Evolutionary conservation across 257 asterid species (phyloP).

Genomic region (Penstemon eatonii): DNA sequence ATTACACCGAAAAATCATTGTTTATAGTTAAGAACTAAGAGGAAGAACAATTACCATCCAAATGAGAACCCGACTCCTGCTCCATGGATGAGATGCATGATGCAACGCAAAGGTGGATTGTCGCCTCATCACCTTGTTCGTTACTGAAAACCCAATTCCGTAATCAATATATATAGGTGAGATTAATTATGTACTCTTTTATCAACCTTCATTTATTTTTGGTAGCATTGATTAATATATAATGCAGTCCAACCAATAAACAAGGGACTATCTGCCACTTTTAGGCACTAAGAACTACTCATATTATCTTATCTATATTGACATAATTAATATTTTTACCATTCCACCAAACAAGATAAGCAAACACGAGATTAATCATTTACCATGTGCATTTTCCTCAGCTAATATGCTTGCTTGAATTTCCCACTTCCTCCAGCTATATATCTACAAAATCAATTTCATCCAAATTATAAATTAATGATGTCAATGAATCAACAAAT

Average conservation of each 20-base stretch:
- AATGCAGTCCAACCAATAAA: no score
- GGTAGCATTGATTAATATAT: no score
- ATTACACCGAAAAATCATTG: no score
- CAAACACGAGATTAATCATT: neutral
- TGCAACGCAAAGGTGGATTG: conserved; percentile 80
- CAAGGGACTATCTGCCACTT: no score
- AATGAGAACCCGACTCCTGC: conserved; percentile 67
- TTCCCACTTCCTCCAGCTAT: conserved; percentile 98
- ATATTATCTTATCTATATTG: no score
- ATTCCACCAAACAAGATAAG: neutral
- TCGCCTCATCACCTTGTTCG: conserved; percentile 75
- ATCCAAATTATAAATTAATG: neutral
- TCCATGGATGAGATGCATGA: conserved; percentile 98
- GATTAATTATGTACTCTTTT: no score
- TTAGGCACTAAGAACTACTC: no score
- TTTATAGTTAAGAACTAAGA: neutral
- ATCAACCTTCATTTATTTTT: no score
- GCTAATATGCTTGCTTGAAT: conserved; percentile 50
- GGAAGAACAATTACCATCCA: conserved; percentile 69
- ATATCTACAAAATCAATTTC: conserved; percentile 51
- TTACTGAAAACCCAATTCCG: conserved; percentile 34
- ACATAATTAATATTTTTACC: no score
- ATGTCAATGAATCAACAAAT: neutral
- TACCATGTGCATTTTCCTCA: conserved; percentile 59
- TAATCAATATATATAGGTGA: neutral